Evolutionary conservation across 2,329 filamentous ascomycete species (phyloP).

Genomic region (Didymellaceae sp.): DNA sequence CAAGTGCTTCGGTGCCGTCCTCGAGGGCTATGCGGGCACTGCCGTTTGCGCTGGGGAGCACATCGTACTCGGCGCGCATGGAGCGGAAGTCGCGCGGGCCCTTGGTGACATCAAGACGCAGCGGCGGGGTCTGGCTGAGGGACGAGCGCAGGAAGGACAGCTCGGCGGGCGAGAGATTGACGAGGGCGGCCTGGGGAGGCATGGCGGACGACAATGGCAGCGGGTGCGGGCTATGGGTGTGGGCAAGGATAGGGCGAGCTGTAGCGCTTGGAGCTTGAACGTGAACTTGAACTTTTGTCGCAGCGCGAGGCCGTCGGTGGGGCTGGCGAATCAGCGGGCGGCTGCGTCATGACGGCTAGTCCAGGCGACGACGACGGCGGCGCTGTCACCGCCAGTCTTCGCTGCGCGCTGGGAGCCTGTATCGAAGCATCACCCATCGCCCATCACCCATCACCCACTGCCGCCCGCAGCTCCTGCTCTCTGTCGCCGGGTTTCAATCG

Average conservation of each 20-base stretch:
- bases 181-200: slow-evolving; percentile 52
- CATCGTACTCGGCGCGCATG: slow-evolving; percentile 85
- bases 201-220: slow-evolving; percentile 21
- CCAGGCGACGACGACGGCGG: not conserved
- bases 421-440: no score
- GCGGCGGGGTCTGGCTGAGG: slow-evolving; percentile 79
- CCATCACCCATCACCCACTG: no score
- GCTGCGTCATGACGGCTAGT: not conserved
- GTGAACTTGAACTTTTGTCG: slow-evolving; percentile 12
- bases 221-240: no score
- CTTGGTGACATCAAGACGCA: slow-evolving; percentile 74
- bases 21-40: slow-evolving; percentile 92
- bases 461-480: no score
- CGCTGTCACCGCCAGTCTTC: slow-evolving; percentile 1
- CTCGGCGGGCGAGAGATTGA: slow-evolving; percentile 89
- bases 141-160: slow-evolving; percentile 93
- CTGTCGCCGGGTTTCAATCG: no score
- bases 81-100: slow-evolving; percentile 84
- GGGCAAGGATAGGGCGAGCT: no score
- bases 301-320: slow-evolving; percentile 6
- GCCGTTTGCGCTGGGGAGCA: slow-evolving; percentile 88
- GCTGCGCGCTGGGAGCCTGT: no score
- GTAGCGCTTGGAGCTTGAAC: not conserved
- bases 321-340: slow-evolving; percentile 28
- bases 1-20: slow-evolving; percentile 94